Conservation (phyloP, 768 basidiomycete species). For the Termitomyces sp. region DNA sequence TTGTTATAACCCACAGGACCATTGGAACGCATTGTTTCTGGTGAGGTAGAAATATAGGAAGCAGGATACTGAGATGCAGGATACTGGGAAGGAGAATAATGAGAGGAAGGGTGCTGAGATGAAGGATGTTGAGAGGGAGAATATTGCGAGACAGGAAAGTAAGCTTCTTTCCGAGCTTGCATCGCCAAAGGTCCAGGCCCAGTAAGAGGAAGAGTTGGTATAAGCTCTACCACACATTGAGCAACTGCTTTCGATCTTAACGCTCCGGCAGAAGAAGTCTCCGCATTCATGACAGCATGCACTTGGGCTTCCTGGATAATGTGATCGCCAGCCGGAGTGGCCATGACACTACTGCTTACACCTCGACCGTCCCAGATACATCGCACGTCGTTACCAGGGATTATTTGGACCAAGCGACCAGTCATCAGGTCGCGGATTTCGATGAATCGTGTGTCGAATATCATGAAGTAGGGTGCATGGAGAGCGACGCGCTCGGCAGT, state of each 20-base stretch:
- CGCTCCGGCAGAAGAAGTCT: conserved; percentile 35
- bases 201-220: conserved; percentile 68
- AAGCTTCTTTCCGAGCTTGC: conserved; percentile 2
- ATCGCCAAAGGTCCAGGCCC: conserved; percentile 29
- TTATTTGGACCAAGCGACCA: conserved; percentile 80
- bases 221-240: conserved; percentile 74
- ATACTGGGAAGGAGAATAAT: background rate
- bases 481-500: conserved; percentile 87
- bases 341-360: conserved; percentile 51
- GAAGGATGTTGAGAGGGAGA: background rate
- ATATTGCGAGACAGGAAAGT: conserved; percentile 1
- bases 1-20: background rate
- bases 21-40: conserved; percentile 6
- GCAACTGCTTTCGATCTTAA: conserved; percentile 44
- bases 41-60: conserved; percentile 13
- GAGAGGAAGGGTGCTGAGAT: background rate
- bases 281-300: conserved; percentile 80
- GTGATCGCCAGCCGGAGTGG: conserved; percentile 55
- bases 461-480: conserved; percentile 84
- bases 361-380: conserved; percentile 90
- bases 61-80: background rate
- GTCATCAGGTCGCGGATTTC: conserved; percentile 86
- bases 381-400: conserved; percentile 76
- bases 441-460: conserved; percentile 89
- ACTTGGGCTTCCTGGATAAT: conserved; percentile 74